These are phyloP conservation scores for Tricholoma terreum DNA, from an alignment of 768 basidiomycete species.

Conservation along the genomic window DNA sequence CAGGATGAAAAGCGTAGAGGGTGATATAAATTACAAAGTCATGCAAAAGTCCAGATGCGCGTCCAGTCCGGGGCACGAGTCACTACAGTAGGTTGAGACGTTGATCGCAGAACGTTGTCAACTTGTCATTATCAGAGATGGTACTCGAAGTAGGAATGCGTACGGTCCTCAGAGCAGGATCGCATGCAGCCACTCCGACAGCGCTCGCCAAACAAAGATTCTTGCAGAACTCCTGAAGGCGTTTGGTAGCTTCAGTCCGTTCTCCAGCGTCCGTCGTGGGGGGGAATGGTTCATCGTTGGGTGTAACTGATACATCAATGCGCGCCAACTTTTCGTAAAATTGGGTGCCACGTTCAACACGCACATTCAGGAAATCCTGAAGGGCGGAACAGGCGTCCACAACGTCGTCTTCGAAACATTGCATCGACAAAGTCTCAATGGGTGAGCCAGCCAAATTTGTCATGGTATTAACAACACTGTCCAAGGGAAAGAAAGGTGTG, in stretches of 20 bases:
- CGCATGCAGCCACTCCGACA: conserved; percentile 24
- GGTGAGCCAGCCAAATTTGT: conserved; percentile 56
- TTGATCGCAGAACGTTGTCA: neutral
- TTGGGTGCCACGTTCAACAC: conserved; percentile 44
- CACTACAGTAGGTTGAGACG: neutral
- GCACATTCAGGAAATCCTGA: conserved; percentile 52
- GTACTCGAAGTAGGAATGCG: neutral
- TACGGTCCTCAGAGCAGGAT: conserved; percentile 14
- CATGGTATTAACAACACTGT: conserved; percentile 57
- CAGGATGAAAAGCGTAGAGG: neutral
- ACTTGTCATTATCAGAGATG: conserved; percentile 1
- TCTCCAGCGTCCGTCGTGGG: conserved; percentile 39
- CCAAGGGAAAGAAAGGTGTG: conserved; percentile 59
- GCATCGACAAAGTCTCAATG: conserved; percentile 53
- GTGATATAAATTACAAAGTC: neutral
- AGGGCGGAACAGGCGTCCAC: conserved; percentile 58
- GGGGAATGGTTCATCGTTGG: conserved; percentile 26
- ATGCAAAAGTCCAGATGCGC: neutral
- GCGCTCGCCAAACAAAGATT: conserved; percentile 43
- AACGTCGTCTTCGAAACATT: conserved; percentile 62
- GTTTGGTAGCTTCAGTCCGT: conserved; percentile 36
- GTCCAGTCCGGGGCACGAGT: neutral
- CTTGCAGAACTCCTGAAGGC: conserved; percentile 47
- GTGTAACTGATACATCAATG: conserved; percentile 49
- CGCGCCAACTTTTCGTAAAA: conserved; percentile 49